These are phyloP conservation scores for Xylaria sp. DNA, from an alignment of 2,329 filamentous ascomycete species.

Conservation along the genomic window DNA sequence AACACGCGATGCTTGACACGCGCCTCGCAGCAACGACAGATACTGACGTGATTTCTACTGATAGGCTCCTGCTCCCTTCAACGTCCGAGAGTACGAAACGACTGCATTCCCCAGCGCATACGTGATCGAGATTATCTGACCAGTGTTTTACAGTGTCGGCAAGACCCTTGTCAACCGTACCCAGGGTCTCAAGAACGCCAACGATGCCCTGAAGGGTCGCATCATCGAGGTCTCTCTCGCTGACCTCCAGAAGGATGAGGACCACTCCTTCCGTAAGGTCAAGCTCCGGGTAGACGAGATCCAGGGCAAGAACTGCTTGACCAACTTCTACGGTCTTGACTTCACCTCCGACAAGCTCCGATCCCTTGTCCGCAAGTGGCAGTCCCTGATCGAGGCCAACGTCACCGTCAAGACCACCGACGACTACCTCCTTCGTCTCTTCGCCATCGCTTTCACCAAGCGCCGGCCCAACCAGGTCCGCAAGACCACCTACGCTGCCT, in stretches of 20 bases:
- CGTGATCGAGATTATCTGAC: constrained; percentile 24
- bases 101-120: constrained; percentile 6
- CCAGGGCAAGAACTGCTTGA: constrained; percentile 99
- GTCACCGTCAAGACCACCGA: constrained; percentile 99
- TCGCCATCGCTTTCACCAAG: constrained; percentile 99
- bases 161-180: constrained; percentile 99
- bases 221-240: constrained; percentile 98
- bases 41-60: constrained; percentile 26
- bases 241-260: constrained; percentile 99
- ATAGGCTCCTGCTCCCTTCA: constrained; percentile 90
- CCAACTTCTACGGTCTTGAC: constrained; percentile 99
- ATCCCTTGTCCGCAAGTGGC: constrained; percentile 99
- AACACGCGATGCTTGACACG: not conserved
- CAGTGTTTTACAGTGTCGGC: constrained; percentile 67
- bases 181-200: constrained; percentile 99
- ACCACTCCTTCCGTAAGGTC: constrained; percentile 99
- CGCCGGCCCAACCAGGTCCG: constrained; percentile 98
- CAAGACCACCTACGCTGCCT: constrained; percentile 98
- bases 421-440: constrained; percentile 98
- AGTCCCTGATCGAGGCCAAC: constrained; percentile 98
- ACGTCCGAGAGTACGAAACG: constrained; percentile 82
- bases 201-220: constrained; percentile 96
- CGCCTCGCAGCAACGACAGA: not conserved
- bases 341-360: constrained; percentile 99
- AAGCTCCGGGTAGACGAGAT: constrained; percentile 98